Percentiles rank a stretch among this genome's conserved stretches.
Conservation (phyloP, 1,139 yeast species). For the Meyerozyma smithsonii region DNA sequence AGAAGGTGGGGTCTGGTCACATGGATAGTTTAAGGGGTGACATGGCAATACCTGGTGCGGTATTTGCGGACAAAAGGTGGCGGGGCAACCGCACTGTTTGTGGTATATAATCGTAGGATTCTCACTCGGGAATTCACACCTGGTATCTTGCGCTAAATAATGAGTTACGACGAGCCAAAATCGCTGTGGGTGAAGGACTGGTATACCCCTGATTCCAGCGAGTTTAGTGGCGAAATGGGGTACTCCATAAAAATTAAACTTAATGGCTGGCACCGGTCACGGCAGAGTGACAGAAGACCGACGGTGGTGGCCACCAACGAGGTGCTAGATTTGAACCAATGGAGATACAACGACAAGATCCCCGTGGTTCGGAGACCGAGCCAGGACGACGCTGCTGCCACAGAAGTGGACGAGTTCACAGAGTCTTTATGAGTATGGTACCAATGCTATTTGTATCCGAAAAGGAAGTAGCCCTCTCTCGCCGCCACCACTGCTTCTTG, state of each 20-base stretch:
- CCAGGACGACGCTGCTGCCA: background rate
- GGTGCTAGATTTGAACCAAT: conserved; percentile 25
- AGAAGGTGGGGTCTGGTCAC: conserved; percentile 3
- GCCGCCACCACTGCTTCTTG: background rate
- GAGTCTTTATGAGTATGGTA: background rate
- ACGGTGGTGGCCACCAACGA: conserved; percentile 18
- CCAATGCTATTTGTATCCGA: background rate
- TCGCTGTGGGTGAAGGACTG: conserved; percentile 41
- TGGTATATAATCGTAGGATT: background rate
- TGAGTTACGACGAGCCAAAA: conserved; percentile 20
- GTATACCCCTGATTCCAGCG: conserved; percentile 26
- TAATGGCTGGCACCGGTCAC: conserved; percentile 39
- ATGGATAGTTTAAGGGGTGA: conserved; percentile 1
- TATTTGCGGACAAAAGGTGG: conserved; percentile 1
- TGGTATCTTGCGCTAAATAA: conserved; percentile 3
- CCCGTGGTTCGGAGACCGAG: conserved; percentile 8
- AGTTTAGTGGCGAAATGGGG: background rate
- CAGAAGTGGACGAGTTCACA: background rate
- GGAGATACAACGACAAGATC: conserved; percentile 23
- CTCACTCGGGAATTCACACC: background rate
- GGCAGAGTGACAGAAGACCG: conserved; percentile 13
- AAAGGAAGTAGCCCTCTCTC: background rate
- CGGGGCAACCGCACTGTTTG: conserved; percentile 4
- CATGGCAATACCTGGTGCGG: background rate
- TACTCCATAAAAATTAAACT: conserved; percentile 10